Evolutionary conservation across 768 basidiomycete species (phyloP).

Genomic region (Pulveroboletus sp.): DNA sequence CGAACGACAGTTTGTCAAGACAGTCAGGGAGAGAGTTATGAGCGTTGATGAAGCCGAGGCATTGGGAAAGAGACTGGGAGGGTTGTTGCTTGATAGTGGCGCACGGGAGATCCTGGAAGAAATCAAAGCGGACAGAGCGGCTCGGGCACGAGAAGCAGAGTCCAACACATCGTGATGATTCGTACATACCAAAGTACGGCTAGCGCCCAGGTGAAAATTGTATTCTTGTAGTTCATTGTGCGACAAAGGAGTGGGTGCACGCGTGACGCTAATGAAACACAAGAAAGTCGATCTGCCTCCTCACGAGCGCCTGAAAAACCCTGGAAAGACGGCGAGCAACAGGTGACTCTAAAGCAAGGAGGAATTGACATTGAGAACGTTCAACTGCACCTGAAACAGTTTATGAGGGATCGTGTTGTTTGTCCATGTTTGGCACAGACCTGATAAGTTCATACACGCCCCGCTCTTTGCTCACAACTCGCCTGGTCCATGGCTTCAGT

Average conservation of each 20-base stretch:
- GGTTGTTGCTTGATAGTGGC: conserved; percentile 58
- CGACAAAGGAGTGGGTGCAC: conserved; percentile 12
- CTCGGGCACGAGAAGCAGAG: conserved; percentile 38
- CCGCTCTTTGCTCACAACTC: conserved; percentile 3
- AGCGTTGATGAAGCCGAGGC: conserved; percentile 58
- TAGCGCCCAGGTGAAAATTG: neutral
- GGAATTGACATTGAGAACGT: conserved; percentile 34
- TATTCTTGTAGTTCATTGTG: conserved; percentile 25
- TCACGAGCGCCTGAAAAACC: conserved; percentile 64
- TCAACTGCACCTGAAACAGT: neutral
- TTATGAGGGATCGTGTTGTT: conserved; percentile 34
- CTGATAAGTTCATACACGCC: neutral
- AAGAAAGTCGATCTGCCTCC: conserved; percentile 47
- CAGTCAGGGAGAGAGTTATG: conserved; percentile 47
- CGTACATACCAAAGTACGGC: conserved; percentile 1
- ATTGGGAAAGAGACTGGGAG: conserved; percentile 65
- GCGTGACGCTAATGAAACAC: conserved; percentile 18
- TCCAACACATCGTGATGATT: conserved; percentile 3
- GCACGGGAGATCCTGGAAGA: conserved; percentile 79
- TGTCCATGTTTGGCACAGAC: conserved; percentile 32
- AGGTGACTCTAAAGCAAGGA: conserved; percentile 74
- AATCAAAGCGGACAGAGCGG: conserved; percentile 64
- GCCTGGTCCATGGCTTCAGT: conserved; percentile 54
- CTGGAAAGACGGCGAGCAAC: conserved; percentile 38
- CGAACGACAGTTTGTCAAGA: conserved; percentile 61